Evolutionary conservation across 2,329 filamentous ascomycete genomes (phyloP).

Genomic region (Pseudocercospora pini-densiflorae): DNA sequence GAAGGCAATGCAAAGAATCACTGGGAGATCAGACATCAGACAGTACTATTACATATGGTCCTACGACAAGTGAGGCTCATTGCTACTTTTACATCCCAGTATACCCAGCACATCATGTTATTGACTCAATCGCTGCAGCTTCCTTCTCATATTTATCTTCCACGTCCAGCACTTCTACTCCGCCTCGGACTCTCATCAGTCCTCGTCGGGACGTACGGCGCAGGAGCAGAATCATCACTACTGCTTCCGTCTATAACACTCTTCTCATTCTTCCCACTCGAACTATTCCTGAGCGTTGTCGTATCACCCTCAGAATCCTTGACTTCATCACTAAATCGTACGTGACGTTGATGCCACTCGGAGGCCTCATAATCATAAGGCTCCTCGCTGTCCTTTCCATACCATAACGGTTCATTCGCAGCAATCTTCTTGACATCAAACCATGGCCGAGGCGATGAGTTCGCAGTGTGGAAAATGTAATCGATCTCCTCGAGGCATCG

Average conservation of each 20-base stretch:
- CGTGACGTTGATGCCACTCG: slow-evolving; percentile 42
- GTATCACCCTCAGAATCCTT: slow-evolving; percentile 34
- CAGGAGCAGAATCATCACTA: slow-evolving; percentile 8
- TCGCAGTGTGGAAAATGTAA: slow-evolving; percentile 61
- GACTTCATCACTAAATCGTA: slow-evolving; percentile 35
- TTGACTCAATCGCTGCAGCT: not conserved
- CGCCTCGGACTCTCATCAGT: not conserved
- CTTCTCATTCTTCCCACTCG: slow-evolving; percentile 21
- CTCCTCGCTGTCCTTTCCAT: slow-evolving; percentile 36
- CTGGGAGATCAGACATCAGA: not conserved
- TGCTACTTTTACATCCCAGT: not conserved
- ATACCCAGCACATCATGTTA: not conserved
- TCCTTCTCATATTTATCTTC: not conserved
- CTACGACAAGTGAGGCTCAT: not conserved
- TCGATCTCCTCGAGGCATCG: slow-evolving; percentile 69
- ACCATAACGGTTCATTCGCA: slow-evolving; percentile 51
- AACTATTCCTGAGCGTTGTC: slow-evolving; percentile 24
- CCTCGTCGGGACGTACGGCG: slow-evolving; percentile 8
- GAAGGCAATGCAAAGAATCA: no score
- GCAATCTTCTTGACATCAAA: slow-evolving; percentile 58
- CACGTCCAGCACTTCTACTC: slow-evolving; percentile 11
- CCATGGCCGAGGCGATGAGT: slow-evolving; percentile 51
- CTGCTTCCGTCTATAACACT: slow-evolving; percentile 11
- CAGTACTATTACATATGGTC: not conserved
- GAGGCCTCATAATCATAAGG: slow-evolving; percentile 27